Conservation (phyloP, 345 rosid species). For the Erodium maritimum region DNA sequence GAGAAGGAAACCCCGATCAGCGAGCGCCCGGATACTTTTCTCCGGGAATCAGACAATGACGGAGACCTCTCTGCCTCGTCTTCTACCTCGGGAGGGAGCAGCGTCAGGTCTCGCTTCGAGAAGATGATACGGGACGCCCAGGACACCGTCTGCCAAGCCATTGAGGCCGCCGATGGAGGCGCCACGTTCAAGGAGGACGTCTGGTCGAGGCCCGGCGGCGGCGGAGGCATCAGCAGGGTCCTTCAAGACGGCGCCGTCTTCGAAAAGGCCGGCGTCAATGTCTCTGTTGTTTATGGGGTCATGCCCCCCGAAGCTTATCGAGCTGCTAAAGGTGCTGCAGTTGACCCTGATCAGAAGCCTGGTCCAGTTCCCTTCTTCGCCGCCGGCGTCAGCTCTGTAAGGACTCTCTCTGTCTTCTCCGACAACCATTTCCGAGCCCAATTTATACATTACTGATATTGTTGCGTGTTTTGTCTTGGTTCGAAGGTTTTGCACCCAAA, state of each 20-base stretch:
- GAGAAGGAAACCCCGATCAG: constrained; percentile 53
- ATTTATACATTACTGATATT: background rate
- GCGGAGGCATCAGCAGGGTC: constrained; percentile 95
- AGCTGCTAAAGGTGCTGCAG: constrained; percentile 64
- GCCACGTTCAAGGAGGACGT: constrained; percentile 90
- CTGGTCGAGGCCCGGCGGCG: constrained; percentile 97
- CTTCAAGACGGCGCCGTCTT: constrained; percentile 83
- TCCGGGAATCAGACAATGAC: constrained; percentile 45
- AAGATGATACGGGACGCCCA: constrained; percentile 78
- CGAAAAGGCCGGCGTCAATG: constrained; percentile 97
- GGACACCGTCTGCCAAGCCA: constrained; percentile 62
- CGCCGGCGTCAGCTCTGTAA: constrained; percentile 93
- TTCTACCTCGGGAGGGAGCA: constrained; percentile 9
- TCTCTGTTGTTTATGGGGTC: constrained; percentile 86
- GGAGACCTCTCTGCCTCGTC: constrained; percentile 9
- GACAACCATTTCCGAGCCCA: background rate
- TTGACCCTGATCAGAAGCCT: constrained; percentile 43
- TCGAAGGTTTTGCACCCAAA: constrained; percentile 65
- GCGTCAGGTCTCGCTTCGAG: constrained; percentile 72
- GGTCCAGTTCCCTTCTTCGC: constrained; percentile 90
- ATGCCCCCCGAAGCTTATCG: constrained; percentile 99
- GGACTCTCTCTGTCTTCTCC: constrained; percentile 1
- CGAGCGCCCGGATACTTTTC: constrained; percentile 69
- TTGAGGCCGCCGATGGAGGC: constrained; percentile 51
- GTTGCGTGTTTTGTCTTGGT: background rate